phyloP scores from a whole-genome alignment of 176 grass and related monocot genomes.

The Chloris gayana region DNA sequence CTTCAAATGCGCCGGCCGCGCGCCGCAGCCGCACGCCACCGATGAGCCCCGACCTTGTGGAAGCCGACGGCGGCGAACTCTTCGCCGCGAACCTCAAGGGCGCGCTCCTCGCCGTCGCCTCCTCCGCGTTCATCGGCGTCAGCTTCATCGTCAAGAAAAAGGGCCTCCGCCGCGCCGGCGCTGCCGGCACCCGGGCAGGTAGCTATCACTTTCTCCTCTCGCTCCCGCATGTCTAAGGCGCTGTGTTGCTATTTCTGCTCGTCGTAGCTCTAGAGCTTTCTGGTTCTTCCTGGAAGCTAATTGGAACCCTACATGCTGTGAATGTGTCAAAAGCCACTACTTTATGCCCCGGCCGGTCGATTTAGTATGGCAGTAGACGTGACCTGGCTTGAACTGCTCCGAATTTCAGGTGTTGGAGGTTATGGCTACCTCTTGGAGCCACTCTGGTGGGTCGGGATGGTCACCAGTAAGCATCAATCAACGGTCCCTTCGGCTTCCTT shows the following conservation, averaged over 20 bases:
- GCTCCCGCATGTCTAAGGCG: conserved; percentile 1
- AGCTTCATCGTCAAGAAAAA: conserved; percentile 99
- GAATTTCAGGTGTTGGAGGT: conserved; percentile 67
- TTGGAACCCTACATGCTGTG: conserved; percentile 17
- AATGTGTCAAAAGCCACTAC: conserved; percentile 7
- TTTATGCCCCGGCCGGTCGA: conserved; percentile 25
- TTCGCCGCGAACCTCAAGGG: conserved; percentile 91
- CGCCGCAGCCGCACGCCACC: conserved; percentile 23
- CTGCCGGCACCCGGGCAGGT: conserved; percentile 74
- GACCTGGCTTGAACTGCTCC: conserved; percentile 9
- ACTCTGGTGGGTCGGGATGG: conserved; percentile 96
- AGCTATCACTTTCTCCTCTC: background rate
- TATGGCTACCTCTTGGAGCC: conserved; percentile 95
- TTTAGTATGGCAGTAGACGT: conserved; percentile 20
- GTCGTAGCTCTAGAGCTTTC: conserved; percentile 35
- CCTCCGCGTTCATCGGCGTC: conserved; percentile 92
- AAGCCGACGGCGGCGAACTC: conserved; percentile 49
- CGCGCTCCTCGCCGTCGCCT: conserved; percentile 77
- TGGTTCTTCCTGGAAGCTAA: conserved; percentile 16
- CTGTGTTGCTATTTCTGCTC: conserved; percentile 18
- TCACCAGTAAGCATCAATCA: conserved; percentile 75
- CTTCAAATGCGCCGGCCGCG: conserved; percentile 45
- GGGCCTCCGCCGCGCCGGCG: conserved; percentile 82
- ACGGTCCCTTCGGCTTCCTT: background rate
- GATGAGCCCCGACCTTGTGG: conserved; percentile 40